These are phyloP conservation scores for Tetrapisispora fleetii DNA, from an alignment of 805 yeast genomes.

Conservation along the genomic window DNA sequence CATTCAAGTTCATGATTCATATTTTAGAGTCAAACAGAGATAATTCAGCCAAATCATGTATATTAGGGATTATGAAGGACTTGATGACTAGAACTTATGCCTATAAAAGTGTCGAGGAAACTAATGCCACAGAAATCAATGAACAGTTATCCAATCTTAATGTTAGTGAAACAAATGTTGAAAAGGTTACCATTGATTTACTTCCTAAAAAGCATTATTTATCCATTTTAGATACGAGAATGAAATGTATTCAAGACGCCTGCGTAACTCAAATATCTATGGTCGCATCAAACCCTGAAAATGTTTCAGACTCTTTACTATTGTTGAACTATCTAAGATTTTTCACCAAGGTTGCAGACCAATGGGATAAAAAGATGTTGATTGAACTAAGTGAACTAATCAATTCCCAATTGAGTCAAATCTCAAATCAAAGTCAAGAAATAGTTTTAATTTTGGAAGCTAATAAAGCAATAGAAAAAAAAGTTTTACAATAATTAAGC, in stretches of 20 bases:
- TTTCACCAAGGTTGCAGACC: constrained; percentile 30
- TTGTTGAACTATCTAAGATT: constrained; percentile 51
- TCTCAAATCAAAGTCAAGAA: not conserved
- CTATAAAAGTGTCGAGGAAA: not conserved
- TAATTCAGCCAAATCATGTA: constrained; percentile 49
- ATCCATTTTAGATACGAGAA: constrained; percentile 19
- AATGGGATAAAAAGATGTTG: constrained; percentile 24
- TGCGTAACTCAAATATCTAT: constrained; percentile 8
- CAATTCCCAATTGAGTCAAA: not conserved
- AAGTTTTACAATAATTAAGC: not conserved
- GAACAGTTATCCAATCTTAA: constrained; percentile 1
- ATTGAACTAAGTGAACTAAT: not conserved
- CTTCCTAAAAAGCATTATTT: constrained; percentile 26
- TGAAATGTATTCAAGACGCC: constrained; percentile 4
- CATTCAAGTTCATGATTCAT: constrained; percentile 55
- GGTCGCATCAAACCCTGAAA: not conserved
- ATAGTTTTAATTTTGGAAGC: not conserved
- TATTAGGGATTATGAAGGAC: constrained; percentile 62
- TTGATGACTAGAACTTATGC: constrained; percentile 35
- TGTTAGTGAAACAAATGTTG: constrained; percentile 1
- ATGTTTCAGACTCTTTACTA: constrained; percentile 7
- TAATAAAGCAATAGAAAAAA: not conserved
- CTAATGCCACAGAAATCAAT: not conserved
- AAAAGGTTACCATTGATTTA: not conserved
- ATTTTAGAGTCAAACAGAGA: constrained; percentile 56